These are phyloP conservation scores for Claviceps sorghi DNA, from an alignment of 2,329 filamentous ascomycete genomes.

Conservation along the genomic window DNA sequence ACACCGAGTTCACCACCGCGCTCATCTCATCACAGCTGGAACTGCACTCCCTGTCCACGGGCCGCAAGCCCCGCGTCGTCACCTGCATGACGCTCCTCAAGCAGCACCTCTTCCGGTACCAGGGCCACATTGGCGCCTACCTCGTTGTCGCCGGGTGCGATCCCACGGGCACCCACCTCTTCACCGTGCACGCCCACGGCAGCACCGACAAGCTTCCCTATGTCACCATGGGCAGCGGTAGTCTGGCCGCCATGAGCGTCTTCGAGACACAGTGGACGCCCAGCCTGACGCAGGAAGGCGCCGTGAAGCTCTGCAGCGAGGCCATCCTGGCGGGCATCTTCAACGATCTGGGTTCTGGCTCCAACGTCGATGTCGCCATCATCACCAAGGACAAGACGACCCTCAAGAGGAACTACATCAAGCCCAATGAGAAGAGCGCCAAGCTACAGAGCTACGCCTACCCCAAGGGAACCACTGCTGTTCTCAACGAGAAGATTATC, in stretches of 20 bases:
- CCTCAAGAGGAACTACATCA: conserved; percentile 82
- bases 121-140: conserved; percentile 95
- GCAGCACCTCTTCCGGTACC: conserved; percentile 97
- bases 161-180: conserved; percentile 86
- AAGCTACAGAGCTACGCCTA: conserved; percentile 94
- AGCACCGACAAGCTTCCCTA: conserved; percentile 98
- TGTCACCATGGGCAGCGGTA: conserved; percentile 97
- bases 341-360: conserved; percentile 93
- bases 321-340: conserved; percentile 95
- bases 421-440: conserved; percentile 75
- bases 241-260: conserved; percentile 90
- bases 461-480: conserved; percentile 79
- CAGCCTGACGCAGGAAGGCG: conserved; percentile 59
- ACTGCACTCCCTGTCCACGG: conserved; percentile 89
- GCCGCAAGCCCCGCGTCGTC: conserved; percentile 90
- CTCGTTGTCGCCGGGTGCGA: conserved; percentile 94
- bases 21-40: conserved; percentile 98
- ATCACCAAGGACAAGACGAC: conserved; percentile 94
- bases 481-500: conserved; percentile 92
- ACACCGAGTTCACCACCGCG: conserved; percentile 97
- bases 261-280: conserved; percentile 95
- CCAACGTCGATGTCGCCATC: conserved; percentile 91
- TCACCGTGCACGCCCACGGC: conserved; percentile 96
- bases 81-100: conserved; percentile 99
- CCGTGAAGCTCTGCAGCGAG: conserved; percentile 68